Base-by-base conservation (phyloP, 2,329 filamentous ascomycete genomes). In the Pestalotiopsis sp. region DNA sequence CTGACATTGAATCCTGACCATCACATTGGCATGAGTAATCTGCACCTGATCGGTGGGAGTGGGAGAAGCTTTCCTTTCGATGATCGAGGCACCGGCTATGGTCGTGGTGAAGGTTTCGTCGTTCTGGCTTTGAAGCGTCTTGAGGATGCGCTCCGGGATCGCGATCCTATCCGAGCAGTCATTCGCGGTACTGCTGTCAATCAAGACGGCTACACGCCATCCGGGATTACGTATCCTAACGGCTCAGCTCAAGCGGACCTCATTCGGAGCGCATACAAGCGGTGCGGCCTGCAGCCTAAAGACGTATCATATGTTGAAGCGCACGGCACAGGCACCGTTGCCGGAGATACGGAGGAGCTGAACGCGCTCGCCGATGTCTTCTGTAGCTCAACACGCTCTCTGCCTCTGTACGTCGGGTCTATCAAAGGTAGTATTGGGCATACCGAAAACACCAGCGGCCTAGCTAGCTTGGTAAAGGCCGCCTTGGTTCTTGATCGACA, bases 211-310 rank as follows among this genome's bases (percentile, higher is more conserved):
- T 71, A 31, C 14, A 69, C 82, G 80, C 52, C 52, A 14, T 0
- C 70, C 7, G 82, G 82, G 3, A 79, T 85, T 36, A 84, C 82
- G 0, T 75, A 82, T 65, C 84, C 84, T 0, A 82, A 69, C 55
- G 49, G 52, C 0, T 45, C 68, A 1, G 76, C 79, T 1, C 81
- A 83, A 70, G 73, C 69, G 4, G 67, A 62, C 2, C 65, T 80
- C 3, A 81, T 80, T 57, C 65, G 71, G 61, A 65, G 67, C 3
- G 75, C 76, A 0, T 83, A 82, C 67, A 59, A 36, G 1, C 67
- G 68, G n/a, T 76, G 79, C 13, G 81, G 74, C 13, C 72, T 76
- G 2, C 59, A 64, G 38, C 62, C 55, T 4, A 3, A 14, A 2
- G 39, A 57, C 3, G 66, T 65, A 14, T 11, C 23, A 3, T 69